A percentile compares a stretch with the other conserved stretches of the same genome.
These are phyloP conservation scores for Populus nigra DNA, from an alignment of 345 rosid species.

Conservation along the genomic window DNA sequence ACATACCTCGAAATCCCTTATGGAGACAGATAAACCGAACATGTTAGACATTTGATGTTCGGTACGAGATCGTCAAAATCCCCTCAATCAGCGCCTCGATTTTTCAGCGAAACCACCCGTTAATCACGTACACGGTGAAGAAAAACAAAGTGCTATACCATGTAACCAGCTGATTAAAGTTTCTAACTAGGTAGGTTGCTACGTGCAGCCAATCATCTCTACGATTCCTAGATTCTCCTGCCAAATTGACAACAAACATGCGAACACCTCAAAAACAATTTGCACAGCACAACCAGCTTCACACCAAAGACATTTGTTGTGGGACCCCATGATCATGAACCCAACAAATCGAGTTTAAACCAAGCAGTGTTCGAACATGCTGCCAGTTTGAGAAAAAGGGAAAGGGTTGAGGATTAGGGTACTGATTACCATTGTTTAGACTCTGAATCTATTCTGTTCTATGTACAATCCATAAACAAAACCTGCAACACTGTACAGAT, in stretches of 20 bases:
- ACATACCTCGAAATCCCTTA: too few relatives aligned
- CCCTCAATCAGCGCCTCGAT: conserved; percentile 7
- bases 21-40: too few relatives aligned
- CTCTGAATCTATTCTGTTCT: background rate
- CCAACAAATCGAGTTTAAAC: background rate
- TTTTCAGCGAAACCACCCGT: background rate
- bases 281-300: background rate
- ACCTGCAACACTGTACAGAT: background rate
- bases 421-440: background rate
- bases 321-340: background rate
- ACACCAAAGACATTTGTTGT: background rate
- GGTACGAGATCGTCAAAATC: background rate
- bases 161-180: background rate
- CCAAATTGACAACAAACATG: background rate
- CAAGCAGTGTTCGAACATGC: background rate
- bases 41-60: too few relatives aligned
- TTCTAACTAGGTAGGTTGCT: background rate
- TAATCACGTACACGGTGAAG: conserved; percentile 7
- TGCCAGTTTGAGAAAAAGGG: background rate
- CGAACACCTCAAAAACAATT: background rate
- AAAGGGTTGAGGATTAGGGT: background rate
- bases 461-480: background rate
- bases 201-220: conserved; percentile 5
- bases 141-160: background rate
- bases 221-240: background rate